phyloP scores from a whole-genome alignment of 2,329 filamentous ascomycete species.

The Beauveria asiatica region DNA sequence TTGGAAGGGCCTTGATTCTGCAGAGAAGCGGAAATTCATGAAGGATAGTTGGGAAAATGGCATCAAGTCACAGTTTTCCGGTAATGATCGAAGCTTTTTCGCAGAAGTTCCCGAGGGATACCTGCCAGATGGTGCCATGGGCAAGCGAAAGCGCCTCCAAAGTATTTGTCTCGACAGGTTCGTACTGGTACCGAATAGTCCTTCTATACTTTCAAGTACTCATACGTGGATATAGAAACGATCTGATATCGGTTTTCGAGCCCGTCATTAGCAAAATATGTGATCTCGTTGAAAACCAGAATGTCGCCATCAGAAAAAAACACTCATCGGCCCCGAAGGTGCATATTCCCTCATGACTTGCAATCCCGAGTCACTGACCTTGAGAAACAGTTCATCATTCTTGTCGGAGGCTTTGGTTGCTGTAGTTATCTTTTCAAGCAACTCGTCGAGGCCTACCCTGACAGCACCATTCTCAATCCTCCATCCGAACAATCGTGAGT shows the following conservation, averaged over 20 bases:
- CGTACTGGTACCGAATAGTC: not conserved
- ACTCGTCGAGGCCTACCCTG: constrained; percentile 1
- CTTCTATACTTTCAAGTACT: not conserved
- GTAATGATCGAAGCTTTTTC: constrained; percentile 12
- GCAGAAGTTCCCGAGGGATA: constrained; percentile 15
- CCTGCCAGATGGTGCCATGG: not conserved
- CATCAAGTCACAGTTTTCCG: constrained; percentile 19
- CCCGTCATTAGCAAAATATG: constrained; percentile 17
- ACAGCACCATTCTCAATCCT: constrained; percentile 22
- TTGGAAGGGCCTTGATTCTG: constrained; percentile 7
- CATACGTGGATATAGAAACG: constrained; percentile 11
- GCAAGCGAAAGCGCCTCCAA: not conserved
- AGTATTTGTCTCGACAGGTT: not conserved
- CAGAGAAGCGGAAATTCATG: constrained; percentile 8
- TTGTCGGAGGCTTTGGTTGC: constrained; percentile 32
- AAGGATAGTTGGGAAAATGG: constrained; percentile 19
- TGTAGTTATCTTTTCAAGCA: constrained; percentile 20
- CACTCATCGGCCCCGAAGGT: not conserved
- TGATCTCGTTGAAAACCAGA: constrained; percentile 19
- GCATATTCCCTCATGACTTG: not conserved
- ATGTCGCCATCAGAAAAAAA: not conserved
- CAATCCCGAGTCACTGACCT: not conserved
- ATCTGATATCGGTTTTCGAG: constrained; percentile 18
- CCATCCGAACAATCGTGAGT: constrained; percentile 26
- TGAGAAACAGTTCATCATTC: constrained; percentile 24